Evolutionary conservation across 176 grass and related monocot genomes (phyloP).

Genomic region (Juncus effusus): DNA sequence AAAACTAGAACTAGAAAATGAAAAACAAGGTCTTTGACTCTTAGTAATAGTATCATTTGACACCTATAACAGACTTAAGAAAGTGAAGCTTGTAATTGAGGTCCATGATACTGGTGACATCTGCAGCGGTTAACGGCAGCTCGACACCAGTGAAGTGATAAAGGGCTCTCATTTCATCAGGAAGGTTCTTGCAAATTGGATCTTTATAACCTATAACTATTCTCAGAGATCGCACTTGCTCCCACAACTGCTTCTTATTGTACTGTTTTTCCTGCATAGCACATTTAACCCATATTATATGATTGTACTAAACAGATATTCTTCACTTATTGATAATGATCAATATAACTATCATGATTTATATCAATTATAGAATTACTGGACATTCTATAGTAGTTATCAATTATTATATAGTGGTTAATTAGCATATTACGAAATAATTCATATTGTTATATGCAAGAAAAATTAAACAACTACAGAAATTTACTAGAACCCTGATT

Average conservation of each 20-base stretch:
- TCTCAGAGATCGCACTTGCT: slow-evolving; percentile 32
- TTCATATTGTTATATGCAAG: no score
- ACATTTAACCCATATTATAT: no score
- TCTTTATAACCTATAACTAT: slow-evolving; percentile 39
- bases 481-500: no score
- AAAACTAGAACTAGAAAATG: not conserved
- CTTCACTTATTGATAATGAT: no score
- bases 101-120: slow-evolving; percentile 27
- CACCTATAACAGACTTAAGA: slow-evolving; percentile 39
- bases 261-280: slow-evolving; percentile 19
- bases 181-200: slow-evolving; percentile 6
- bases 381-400: no score
- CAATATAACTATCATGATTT: no score
- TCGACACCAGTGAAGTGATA: slow-evolving; percentile 39
- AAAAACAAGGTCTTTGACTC: not conserved
- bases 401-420: no score
- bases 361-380: no score
- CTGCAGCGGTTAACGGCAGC: slow-evolving; percentile 24
- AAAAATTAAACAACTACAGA: no score
- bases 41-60: slow-evolving; percentile 26
- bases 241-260: slow-evolving; percentile 29
- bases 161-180: slow-evolving; percentile 40
- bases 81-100: slow-evolving; percentile 39
- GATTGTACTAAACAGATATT: no score
- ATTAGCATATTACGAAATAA: no score